Base-by-base conservation (phyloP, 139 green algal species). In the Chlamydomonas incerta region DNA sequence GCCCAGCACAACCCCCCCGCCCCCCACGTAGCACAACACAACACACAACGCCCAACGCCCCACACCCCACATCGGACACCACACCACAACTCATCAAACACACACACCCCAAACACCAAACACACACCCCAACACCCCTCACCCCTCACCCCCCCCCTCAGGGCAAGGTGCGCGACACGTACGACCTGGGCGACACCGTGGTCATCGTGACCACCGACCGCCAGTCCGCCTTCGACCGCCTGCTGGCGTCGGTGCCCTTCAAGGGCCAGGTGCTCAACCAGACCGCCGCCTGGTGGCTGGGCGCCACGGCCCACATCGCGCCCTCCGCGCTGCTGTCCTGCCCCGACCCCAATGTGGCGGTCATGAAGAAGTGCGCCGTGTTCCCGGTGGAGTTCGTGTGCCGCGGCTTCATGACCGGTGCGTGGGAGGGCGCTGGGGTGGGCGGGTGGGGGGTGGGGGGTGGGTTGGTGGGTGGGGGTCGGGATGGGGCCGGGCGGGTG, bases 351-450 rank as follows among this genome's bases (percentile, higher is more conserved):
- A 99, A 99, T 83, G 95, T 98, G 33, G 90, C 94, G 47, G 88
- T 99, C 81, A 98, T 99, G 96, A 86, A 90, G 46, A 98, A 98
- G 87, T 99, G 96, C 91, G 81, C 62, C 0, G 97, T 99, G 9
- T 99, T 99, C 87, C 98, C 98, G 0, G 95, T 99, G 17, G 98
- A 99, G 93, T 99, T 99, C 92, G 97, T 99, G 47, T 95, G 97
- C 26, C 83, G 98, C 4, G 98, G 96, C 47, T 99, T 96, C 94
- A 95, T 99, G 90, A 99, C 98, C 65, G 95, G 95, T 95, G 66
- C n/a, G n/a, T n/a, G n/a, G n/a, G n/a, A n/a, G n/a, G n/a, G n/a
- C n/a, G n/a, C n/a, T n/a, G n/a, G n/a, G n/a, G n/a, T n/a, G n/a
- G n/a, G n/a, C n/a, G 15, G 89, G 6, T n/a, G 20, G 31, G 28